Percentiles rank a stretch among this genome's conserved stretches.
Evolutionary conservation across 352 stramenopile genomes (phyloP).

Genomic region (Globisporangium barbulae): DNA sequence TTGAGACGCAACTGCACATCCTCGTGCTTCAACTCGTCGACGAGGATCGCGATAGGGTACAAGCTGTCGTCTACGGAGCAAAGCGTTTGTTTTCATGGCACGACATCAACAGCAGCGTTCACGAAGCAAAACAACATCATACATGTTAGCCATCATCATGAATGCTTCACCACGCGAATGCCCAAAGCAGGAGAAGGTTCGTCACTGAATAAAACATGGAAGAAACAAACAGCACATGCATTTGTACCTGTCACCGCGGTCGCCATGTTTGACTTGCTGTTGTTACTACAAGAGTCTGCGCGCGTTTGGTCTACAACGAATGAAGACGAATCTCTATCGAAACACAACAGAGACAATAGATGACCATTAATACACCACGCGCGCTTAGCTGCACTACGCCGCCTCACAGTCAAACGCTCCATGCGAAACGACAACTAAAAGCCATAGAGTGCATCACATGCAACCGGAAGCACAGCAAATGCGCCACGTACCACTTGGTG

Average conservation of each 20-base stretch:
- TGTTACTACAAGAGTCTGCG: background rate
- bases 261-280: slow-evolving; percentile 2
- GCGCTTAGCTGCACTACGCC: background rate
- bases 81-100: background rate
- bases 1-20: slow-evolving; percentile 91
- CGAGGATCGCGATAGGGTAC: slow-evolving; percentile 88
- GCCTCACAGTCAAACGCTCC: background rate
- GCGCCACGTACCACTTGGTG: slow-evolving; percentile 1
- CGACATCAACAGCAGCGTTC: background rate
- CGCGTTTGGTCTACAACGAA: background rate
- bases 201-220: slow-evolving; percentile 7
- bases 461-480: background rate
- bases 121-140: background rate
- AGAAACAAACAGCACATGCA: background rate
- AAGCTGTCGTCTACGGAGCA: slow-evolving; percentile 57
- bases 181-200: background rate
- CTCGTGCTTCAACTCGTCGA: slow-evolving; percentile 92
- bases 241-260: slow-evolving; percentile 7
- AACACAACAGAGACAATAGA: background rate
- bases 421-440: background rate
- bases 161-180: background rate
- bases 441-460: background rate
- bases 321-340: background rate
- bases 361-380: background rate
- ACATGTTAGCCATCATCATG: background rate